Conservation (phyloP, 2,329 filamentous ascomycete species). For the Sphaerulina musiva region DNA sequence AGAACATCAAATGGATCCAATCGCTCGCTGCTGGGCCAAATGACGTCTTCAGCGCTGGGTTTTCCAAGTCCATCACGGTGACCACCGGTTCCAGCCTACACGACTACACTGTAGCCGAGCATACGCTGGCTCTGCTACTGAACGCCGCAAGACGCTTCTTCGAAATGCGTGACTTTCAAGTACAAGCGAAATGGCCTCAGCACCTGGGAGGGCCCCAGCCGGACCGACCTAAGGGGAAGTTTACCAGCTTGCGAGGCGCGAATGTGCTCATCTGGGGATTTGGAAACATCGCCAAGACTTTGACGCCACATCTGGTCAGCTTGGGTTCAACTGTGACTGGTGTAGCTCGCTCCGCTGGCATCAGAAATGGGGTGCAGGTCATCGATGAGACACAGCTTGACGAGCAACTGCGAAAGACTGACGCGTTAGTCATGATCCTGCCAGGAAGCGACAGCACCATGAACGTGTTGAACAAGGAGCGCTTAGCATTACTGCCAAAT, state of each 20-base stretch:
- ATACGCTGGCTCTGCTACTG: constrained; percentile 54
- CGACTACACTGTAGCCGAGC: constrained; percentile 60
- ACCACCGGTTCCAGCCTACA: constrained; percentile 59
- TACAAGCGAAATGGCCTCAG: constrained; percentile 51
- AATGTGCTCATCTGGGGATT: constrained; percentile 58
- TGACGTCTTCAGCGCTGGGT: constrained; percentile 57
- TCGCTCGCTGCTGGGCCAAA: constrained; percentile 61
- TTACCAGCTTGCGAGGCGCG: constrained; percentile 55
- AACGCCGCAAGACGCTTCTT: constrained; percentile 52
- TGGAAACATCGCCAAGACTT: constrained; percentile 59
- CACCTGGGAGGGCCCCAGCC: constrained; percentile 58
- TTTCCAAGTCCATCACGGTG: constrained; percentile 49
- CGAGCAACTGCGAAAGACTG: constrained; percentile 51
- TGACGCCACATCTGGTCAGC: constrained; percentile 49
- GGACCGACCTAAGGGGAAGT: constrained; percentile 50
- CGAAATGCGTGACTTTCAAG: constrained; percentile 58
- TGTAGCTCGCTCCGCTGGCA: constrained; percentile 51
- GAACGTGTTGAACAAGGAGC: constrained; percentile 50
- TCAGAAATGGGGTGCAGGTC: constrained; percentile 54
- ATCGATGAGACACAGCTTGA: constrained; percentile 50
- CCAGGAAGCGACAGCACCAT: constrained; percentile 53
- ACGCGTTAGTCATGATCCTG: constrained; percentile 62
- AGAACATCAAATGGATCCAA: constrained; percentile 58
- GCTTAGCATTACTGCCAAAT: constrained; percentile 49
- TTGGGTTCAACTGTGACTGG: constrained; percentile 56